Evolutionary conservation across 805 yeast species (phyloP), one percentile per base, ranked within the genome.

Genomic region (Barnettozyma wickerhamii): DNA sequence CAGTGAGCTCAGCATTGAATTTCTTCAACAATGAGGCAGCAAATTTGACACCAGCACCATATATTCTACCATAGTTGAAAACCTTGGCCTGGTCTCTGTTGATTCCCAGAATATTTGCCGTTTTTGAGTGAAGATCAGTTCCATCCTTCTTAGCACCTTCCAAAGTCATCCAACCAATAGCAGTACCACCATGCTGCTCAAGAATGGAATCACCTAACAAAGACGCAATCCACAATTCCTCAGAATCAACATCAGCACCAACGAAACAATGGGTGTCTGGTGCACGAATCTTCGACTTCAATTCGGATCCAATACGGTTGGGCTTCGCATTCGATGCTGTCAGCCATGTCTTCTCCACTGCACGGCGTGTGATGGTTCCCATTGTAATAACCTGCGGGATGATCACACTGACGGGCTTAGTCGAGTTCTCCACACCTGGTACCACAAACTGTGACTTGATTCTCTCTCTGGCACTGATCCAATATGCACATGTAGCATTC

Each of bases 201-300:
- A 91, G 87, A 38, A 82, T 77, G 0, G 98, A 81, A 59, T 93
- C 99, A 4, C 99, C 97, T 24, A 91, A 81, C 19, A 95, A 65
- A 15, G 96, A 84, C 0, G 99, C 99, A 50, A 93, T 93, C 99
- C 99, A 93, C 32, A 93, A 69, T 58, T 93, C 99, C 58, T 93
- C 99, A 29, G 96, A 87, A 62, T 93, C 99, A 7, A 93, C 99
- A 68, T 93, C 99, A 0, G 99, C 99, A 9, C 99, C 99, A 7
- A 93, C 95, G 65, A 93, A 85, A 28, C 77, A 75, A 58, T 90
- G 93, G 0, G 97, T 97, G 3, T 72, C 63, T 0, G 99, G 99
- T 0, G 97, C 96, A 42, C 72, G 66, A 5, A 93, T 70, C 68
- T 87, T 77, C 0, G 96, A 79, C 60, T 95, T 93, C 46, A 95